Base-by-base conservation (phyloP, 1,284 basidiomycete genomes). In the Ceratobasidium sp. region DNA sequence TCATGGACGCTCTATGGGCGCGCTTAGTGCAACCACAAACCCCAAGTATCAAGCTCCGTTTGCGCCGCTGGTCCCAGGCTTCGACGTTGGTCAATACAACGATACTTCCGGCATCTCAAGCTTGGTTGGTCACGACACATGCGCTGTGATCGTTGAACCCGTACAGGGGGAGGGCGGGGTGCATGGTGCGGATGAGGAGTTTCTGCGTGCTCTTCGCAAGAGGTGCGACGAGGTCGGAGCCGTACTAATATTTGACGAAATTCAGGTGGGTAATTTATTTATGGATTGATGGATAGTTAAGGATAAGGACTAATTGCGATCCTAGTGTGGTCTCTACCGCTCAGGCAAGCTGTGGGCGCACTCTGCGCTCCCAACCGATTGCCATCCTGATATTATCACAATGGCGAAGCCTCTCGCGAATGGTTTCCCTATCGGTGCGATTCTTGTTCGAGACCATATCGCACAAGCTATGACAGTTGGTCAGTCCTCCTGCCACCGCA, bases 381-480 rank as follows among this genome's bases (percentile, higher is more conserved):
- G 95, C 80, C 97, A 99, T 86, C 98, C 98, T n/a, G 97, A 99
- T 85, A 92, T 99, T 77, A 89, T 99, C 79, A 99, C 98, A 20
- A 97, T 98, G 94, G 98, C 98, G 15, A 99, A 99, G 86, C 97
- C 98, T 1, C 89, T 99, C 70, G 96, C 94, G 3, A 99, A 99
- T 84, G 97, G 97, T 0, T 97, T 97, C 84, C 98, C 98, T 66
- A 95, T 99, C 80, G 98, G 98, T n/a, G 98, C 97, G 10, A 95
- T 99, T 66, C 86, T 99, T 81, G 89, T 98, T 84, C 91, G 93
- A 77, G 94, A 98, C 83, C 86, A 85, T 7, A 88, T 99, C 13
- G 96, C 96, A 57, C 87, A 90, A 79, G 89, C 92, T 15, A 94
- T 98, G 92, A 93, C 92, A 66, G 88, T 92, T 80, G 92, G 94